Percentiles rank a stretch among this genome's conserved stretches.
Conservation (phyloP, 768 basidiomycete species). For the Mycena vulgaris region DNA sequence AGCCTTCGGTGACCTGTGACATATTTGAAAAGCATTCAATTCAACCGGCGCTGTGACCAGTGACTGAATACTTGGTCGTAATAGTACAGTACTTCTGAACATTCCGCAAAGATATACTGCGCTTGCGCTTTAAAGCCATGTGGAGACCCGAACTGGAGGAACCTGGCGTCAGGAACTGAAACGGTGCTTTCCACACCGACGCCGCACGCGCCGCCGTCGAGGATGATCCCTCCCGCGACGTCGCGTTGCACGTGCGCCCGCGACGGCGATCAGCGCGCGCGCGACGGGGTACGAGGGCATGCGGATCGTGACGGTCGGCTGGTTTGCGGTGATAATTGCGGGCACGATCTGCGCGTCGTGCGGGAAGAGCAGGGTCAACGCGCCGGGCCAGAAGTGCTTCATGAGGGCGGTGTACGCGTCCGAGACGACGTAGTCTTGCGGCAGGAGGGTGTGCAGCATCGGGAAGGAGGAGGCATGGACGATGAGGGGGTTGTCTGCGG, state of each 20-base stretch:
- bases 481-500: constrained; percentile 97
- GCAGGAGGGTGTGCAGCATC: constrained; percentile 88
- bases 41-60: constrained; percentile 84
- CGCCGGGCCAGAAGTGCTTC: constrained; percentile 93
- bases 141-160: constrained; percentile 85
- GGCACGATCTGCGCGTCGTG: constrained; percentile 74
- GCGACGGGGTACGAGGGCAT: constrained; percentile 97
- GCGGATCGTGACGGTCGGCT: constrained; percentile 88
- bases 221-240: constrained; percentile 80
- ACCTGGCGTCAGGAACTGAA: constrained; percentile 86
- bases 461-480: constrained; percentile 90
- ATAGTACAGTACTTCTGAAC: constrained; percentile 79
- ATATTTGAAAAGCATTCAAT: constrained; percentile 88
- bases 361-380: constrained; percentile 94
- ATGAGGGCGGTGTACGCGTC: constrained; percentile 82
- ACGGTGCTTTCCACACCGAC: constrained; percentile 98
- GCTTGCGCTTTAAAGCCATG: constrained; percentile 72
- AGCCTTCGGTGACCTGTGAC: constrained; percentile 65
- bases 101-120: constrained; percentile 77
- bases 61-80: no score
- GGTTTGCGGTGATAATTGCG: constrained; percentile 81
- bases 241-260: constrained; percentile 87
- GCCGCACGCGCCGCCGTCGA: constrained; percentile 93
- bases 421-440: constrained; percentile 73
- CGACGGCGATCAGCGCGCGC: constrained; percentile 84